phyloP scores from a whole-genome alignment of 495 filamentous ascomycete genomes.

The Choiromyces venosus region DNA sequence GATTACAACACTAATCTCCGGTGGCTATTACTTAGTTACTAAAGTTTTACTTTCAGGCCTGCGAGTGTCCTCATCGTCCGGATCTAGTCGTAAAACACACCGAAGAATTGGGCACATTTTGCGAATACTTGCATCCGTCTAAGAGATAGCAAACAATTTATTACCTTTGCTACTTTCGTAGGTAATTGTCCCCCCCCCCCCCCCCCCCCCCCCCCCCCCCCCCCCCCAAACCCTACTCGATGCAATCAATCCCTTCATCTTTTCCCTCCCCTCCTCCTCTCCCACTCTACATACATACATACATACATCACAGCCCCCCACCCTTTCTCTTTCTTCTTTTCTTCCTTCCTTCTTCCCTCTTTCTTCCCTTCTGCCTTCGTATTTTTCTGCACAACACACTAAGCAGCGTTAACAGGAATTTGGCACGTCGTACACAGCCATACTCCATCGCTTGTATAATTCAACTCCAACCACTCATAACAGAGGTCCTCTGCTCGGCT shows the following conservation, averaged over 20 bases:
- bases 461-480: not conserved
- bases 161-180: constrained; percentile 9
- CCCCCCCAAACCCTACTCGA: not conserved
- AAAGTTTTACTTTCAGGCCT: constrained; percentile 25
- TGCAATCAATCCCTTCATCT: constrained; percentile 1
- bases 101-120: constrained; percentile 21
- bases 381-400: constrained; percentile 1
- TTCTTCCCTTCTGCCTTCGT: not conserved
- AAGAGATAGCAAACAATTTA: constrained; percentile 27
- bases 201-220: not conserved
- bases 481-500: not conserved
- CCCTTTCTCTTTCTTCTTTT: not conserved
- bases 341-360: not conserved
- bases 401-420: not conserved
- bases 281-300: not conserved
- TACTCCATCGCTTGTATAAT: not conserved
- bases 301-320: constrained; percentile 1
- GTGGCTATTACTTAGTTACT: constrained; percentile 35
- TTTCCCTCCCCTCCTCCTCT: not conserved
- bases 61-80: constrained; percentile 21
- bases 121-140: constrained; percentile 18
- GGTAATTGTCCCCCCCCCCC: constrained; percentile 3
- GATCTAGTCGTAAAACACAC: constrained; percentile 9
- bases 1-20: constrained; percentile 41
- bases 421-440: not conserved